Base-by-base conservation (phyloP, 1,139 yeast species). In the Yamadazyma buinensis region DNA sequence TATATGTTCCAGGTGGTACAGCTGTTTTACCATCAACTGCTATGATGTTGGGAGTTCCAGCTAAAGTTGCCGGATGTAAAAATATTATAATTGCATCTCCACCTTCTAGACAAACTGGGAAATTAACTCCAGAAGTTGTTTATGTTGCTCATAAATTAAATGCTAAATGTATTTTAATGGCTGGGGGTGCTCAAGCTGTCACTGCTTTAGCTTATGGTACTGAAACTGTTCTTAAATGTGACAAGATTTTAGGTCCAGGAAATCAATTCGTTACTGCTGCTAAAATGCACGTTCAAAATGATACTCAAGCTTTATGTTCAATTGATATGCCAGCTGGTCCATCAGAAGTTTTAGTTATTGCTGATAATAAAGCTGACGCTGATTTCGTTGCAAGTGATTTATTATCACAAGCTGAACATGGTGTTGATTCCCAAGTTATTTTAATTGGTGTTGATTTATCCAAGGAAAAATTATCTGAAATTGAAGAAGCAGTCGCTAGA, bases 301-400 rank as follows among this genome's bases (percentile, higher is more conserved):
- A 92, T 55, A 86, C 97, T 3, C 84, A 82, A 48, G 97, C 98
- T 2, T 68, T 88, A 48, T 94, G 96, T 54, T 84, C 95, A 23
- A 94, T 92, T 49, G 99, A 92, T 60, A 90, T 92, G 97, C 99
- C 99, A 31, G 99, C 99, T 17, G 99, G 99, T 5, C 99, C 99
- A 19, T 84, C 95, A 35, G 99, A 92, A 63, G 99, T 92, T 12
- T 72, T 92, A 43, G 97, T 92, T 13, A 72, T 92, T 49, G 95
- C 97, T 29, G 99, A 92, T 58, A 74, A 70, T 39, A 55, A 75
- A 32, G 87, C 97, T 5, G 95, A 87, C 60, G 90, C 95, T 12
- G 95, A 90, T 51, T 92, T 86, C 61, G 98, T 92, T 24, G 98
- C 97, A 15, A 79, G 92, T 48, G 99, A 92, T 57, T 72, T 92